Evolutionary conservation across 495 filamentous ascomycete genomes (phyloP), one percentile per base, ranked within the genome.

Genomic region (Evernia prunastri): DNA sequence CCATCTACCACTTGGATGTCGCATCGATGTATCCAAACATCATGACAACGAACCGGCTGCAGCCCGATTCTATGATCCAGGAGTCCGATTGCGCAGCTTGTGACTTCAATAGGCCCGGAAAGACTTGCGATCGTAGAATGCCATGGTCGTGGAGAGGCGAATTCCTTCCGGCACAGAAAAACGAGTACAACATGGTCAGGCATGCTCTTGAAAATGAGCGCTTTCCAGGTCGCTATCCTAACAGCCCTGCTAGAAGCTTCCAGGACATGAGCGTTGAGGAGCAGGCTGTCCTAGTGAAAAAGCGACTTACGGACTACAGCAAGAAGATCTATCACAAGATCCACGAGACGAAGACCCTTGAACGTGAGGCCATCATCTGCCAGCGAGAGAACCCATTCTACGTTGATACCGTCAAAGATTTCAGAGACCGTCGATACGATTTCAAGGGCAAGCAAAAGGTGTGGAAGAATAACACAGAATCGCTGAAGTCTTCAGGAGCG

Each of bases 241-340:
- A 86, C 66, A 79, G 80, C 23, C 87, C 89, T 3, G 77, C 81
- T 71, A 80, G 91, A 60, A 82, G 84, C 1, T 99, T 96, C 70
- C 84, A 87, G 63, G 92, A 99, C 27, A 78, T 99, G 57, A 77
- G 84, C 10, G 72, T 79, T 33, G 93, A 97, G 58, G 94, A 99
- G 69, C 95, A 96, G 72, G 86, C 92, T 0, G 76, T 69, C 13
- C 77, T 91, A 42, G 82, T 92, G 39, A 91, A 93, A 70, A 99
- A 97, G 69, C 83, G 94, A 53, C 76, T 99, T 40, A 88, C 89
- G 64, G 85, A 92, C 49, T 99, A 96, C 79, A 93, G 89, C 72
- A 96, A 97, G 75, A 97, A 97, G 75, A 95, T 99, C 63, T 99
- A 99, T 73, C 93, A 99, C 80, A 97, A 97, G 72, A 97, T 99